Evolutionary conservation across 192 early-diverging fungal genomes (phyloP), one percentile per base, ranked within the genome.

Genomic region (Gamsiella multidivaricata): DNA sequence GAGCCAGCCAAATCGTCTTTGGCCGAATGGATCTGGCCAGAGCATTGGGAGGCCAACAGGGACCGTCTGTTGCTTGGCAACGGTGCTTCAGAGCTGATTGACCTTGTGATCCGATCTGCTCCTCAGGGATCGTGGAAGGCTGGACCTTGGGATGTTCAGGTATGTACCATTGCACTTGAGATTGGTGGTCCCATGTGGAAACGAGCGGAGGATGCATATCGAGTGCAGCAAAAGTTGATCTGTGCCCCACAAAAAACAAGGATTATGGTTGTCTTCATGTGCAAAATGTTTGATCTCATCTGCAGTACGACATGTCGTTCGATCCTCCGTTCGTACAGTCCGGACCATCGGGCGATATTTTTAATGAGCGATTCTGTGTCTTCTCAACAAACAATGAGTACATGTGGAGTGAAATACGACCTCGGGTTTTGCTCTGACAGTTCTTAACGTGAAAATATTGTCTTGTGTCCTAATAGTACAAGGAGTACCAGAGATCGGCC

Each of bases 81-180:
- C 82, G 94, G 94, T 45, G 94, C 94, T 41, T 93, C 92, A 20
- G 94, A 96, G 83, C 83, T 96, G 22, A 95, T 96, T 81, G 94
- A 96, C 80, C 84, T 96, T 15, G 91, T 95, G 9, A 92, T 92
- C 63, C 87, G 94, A 63, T 85, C 87, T 70, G 91, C 93, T 1
- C 88, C 91, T 18, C 60, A 84, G 6, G 91, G 92, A 36, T 85
- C 91, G 8, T 96, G 94, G 94, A 94, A 94, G 71, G 89, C 91
- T 17, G 93, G 94, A 2, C 94, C 94, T 25, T 94, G 92, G 88
- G 82, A 83, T 61, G 88, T 89, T 15, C 92, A 88, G 82, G 87
- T 88, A 82, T 45, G 29, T 29, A n/a, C 45, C 8, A 7, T 14
- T 46, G 45, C 45, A 46, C 7, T 39, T 39, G 37, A 39, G 12